Base-by-base conservation (phyloP, 2,329 filamentous ascomycete genomes). In the Epicoccum sorghinum region DNA sequence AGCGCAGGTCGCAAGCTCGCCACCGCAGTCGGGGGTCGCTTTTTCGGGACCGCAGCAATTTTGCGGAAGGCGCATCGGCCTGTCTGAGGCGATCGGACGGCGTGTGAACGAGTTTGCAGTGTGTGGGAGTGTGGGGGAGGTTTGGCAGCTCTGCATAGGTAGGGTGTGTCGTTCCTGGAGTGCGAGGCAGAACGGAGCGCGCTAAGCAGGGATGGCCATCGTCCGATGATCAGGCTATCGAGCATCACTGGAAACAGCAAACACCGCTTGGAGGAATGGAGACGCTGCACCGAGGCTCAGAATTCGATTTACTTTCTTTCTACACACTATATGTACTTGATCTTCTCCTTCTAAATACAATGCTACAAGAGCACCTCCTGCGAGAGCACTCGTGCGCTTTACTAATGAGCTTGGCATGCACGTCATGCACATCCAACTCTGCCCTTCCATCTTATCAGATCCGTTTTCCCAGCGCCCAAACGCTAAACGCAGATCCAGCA, bases 1-100 rank as follows among this genome's bases (percentile, higher is more conserved):
- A 64, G 60, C 63, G 65, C 64, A 56, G 57, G 61, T 60, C 57
- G 64, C 61, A 57, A 55, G 55, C 57, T 65, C 62, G 66, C 69
- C 68, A 71, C 70, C 47, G 51, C 55, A 47, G 57, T 50, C 57
- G 55, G 54, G 36, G 53, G 52, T 47, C 50, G 38, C 48, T 63
- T 24, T 49, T 52, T 49, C 55, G 49, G 49, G 55, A 62, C 64
- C 49, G 59, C 60, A 47, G 44, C 45, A 63, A 63, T 59, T 63
- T 66, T 72, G 48, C 29, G 36, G 55, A 43, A 23, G 55, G 57
- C 69, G 65, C 68, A 68, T 62, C 23, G 38, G 54, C 47, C 58
- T 42, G 13, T 23, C 23, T 4, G 52, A 55, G 43, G 35, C 36
- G 51, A 51, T 39, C 29, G 12, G 43, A 35, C 24, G 22, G 39